Conservation (phyloP, 1,284 basidiomycete genomes). For the Coniferiporia sulphurascens region DNA sequence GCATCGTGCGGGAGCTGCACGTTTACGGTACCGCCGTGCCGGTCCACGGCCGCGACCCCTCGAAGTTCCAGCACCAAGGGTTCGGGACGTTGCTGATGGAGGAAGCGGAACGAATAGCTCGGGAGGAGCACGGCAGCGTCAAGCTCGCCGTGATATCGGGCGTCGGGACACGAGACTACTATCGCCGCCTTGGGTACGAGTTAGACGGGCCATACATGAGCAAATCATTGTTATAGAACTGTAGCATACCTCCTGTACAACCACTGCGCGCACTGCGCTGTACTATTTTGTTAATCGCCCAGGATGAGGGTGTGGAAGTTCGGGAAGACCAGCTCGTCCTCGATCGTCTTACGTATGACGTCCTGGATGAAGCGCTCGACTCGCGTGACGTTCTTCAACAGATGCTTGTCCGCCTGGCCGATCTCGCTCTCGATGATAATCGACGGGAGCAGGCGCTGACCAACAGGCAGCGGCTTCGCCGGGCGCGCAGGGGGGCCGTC, state of each 20-base stretch:
- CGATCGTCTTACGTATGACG: constrained; percentile 89
- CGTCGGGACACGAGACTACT: constrained; percentile 94
- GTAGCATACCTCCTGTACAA: background rate
- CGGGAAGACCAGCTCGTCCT: constrained; percentile 91
- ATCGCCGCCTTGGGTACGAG: constrained; percentile 88
- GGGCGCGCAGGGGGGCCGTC: constrained; percentile 32
- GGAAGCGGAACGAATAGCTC: constrained; percentile 97
- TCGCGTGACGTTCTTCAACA: constrained; percentile 93
- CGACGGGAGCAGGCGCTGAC: constrained; percentile 83
- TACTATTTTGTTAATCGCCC: constrained; percentile 38
- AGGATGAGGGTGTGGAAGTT: constrained; percentile 85
- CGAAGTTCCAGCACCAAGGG: constrained; percentile 97
- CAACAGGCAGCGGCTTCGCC: constrained; percentile 67
- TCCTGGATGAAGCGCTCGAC: constrained; percentile 96
- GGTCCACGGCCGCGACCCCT: constrained; percentile 95
- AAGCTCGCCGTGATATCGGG: constrained; percentile 97
- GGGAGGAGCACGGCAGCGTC: constrained; percentile 92
- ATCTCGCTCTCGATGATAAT: constrained; percentile 96
- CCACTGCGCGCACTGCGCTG: background rate
- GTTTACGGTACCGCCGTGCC: constrained; percentile 99
- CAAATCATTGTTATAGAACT: constrained; percentile 52
- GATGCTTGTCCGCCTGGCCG: constrained; percentile 93
- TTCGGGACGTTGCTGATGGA: constrained; percentile 99
- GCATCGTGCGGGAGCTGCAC: constrained; percentile 94
- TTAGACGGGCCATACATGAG: constrained; percentile 98